Evolutionary conservation across 495 filamentous ascomycete species (phyloP), one percentile per base, ranked within the genome.

Genomic region (Aspergillus cavernicola): DNA sequence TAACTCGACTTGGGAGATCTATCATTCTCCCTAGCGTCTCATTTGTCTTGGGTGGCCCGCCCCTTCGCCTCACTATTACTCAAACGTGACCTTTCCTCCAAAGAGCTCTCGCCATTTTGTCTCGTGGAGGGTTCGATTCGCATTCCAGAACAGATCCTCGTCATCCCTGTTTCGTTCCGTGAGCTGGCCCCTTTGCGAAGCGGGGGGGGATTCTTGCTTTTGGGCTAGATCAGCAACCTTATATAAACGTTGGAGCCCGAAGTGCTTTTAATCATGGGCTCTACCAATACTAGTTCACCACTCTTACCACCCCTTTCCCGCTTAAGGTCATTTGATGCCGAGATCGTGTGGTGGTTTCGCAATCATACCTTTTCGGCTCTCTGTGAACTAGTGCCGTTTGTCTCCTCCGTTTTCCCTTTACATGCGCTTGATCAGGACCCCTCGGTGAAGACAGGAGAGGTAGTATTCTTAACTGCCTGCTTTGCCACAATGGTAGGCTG

Each of bases 401-500:
- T 58, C 19, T 59, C 59, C 18, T 41, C 62, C 42, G 43, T 58
- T 60, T 53, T 43, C 41, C 55, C 48, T 46, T 44, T 64, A 41
- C 62, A 62, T 38, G 54, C 50, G 18, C 33, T 63, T 45, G 55
- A 64, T 48, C 33, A 48, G 40, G 60, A 73, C 68, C 70, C 65
- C 15, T 38, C 47, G 4, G 52, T 70, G 55, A 70, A 63, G 35
- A 65, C 55, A 58, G 56, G 61, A 15, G 65, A 69, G 36, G 33
- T 69, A n/a, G 60, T 71, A 38, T 69, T 74, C 37, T 50, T 73
- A 53, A 61, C 66, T 37, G 66, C 69, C 29, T 72, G 65, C 32
- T 53, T 69, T 20, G 42, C 69, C 39, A 59, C 66, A 20, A 77
- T 77, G 73, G 68, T 64, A 39, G 69, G 71, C 22, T 77, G 73